Conservation (phyloP, 805 yeast species). For the Yarrowia hollandica region DNA sequence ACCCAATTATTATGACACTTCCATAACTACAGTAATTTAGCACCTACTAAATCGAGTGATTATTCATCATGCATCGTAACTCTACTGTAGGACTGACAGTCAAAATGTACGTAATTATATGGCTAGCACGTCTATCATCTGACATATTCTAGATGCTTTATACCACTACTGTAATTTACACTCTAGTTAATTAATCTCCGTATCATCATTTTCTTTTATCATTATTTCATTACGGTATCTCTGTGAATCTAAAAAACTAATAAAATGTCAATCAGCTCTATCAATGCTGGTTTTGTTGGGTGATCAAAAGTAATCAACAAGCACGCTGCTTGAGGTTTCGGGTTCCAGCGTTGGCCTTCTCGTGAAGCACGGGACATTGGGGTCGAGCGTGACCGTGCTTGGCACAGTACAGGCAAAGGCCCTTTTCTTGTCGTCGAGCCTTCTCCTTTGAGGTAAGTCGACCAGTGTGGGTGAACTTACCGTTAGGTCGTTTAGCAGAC, state of each 20-base stretch:
- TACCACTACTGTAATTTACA: too few species aligned
- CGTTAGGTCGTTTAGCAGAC: conserved; percentile 26
- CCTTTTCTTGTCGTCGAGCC: conserved; percentile 22
- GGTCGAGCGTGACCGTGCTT: conserved; percentile 28
- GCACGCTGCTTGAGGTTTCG: conserved; percentile 26
- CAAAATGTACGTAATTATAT: too few species aligned
- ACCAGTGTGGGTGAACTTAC: conserved; percentile 26
- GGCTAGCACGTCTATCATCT: too few species aligned
- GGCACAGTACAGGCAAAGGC: conserved; percentile 29
- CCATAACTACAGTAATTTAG: too few species aligned
- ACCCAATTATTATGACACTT: too few species aligned
- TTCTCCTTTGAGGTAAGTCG: conserved; percentile 26
- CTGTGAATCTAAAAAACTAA: conserved; percentile 16
- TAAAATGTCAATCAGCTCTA: conserved; percentile 13
- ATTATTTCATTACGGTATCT: conserved; percentile 25
- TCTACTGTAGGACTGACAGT: too few species aligned
- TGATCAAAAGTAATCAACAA: too few species aligned
- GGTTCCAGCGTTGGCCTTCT: conserved; percentile 23
- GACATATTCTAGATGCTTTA: too few species aligned
- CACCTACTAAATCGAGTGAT: too few species aligned
- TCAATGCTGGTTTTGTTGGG: not conserved
- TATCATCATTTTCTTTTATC: not conserved
- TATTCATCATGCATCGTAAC: too few species aligned
- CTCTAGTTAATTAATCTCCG: too few species aligned
- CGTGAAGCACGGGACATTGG: conserved; percentile 28